Percentiles rank a stretch among this genome's conserved stretches.
phyloP scores from a whole-genome alignment of 1,139 yeast genomes.

The Arxiozyma telluris region DNA sequence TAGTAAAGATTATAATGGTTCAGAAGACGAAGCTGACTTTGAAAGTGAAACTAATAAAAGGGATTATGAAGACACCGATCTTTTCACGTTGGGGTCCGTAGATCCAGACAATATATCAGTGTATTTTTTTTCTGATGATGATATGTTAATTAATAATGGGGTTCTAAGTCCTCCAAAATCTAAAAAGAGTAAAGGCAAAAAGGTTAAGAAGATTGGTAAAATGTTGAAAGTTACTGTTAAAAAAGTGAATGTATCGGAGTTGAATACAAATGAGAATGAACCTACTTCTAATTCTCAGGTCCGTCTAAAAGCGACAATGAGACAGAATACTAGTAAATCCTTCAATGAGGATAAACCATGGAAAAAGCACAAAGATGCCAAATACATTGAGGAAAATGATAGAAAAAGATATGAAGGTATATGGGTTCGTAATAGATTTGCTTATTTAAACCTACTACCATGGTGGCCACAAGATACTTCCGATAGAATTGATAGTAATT shows the following conservation, averaged over 20 bases:
- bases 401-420: conserved; percentile 84
- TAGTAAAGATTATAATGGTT: neutral
- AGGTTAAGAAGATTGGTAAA: conserved; percentile 3
- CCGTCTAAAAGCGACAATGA: conserved; percentile 11
- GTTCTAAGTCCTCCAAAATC: neutral
- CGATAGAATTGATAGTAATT: neutral
- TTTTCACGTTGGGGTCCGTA: neutral
- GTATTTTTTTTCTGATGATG: neutral
- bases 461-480: conserved; percentile 26
- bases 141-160: neutral
- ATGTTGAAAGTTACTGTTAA: conserved; percentile 1
- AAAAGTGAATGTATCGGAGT: neutral
- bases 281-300: neutral
- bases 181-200: neutral
- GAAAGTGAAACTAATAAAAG: neutral
- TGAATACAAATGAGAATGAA: neutral
- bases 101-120: neutral
- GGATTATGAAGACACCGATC: neutral
- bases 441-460: conserved; percentile 40
- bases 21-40: neutral
- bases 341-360: conserved; percentile 93
- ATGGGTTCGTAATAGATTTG: conserved; percentile 82
- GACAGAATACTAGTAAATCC: conserved; percentile 22
- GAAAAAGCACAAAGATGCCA: conserved; percentile 71
- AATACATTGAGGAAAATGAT: conserved; percentile 58